phyloP scores from a whole-genome alignment of 768 basidiomycete species.

The Mycena rebaudengoi region DNA sequence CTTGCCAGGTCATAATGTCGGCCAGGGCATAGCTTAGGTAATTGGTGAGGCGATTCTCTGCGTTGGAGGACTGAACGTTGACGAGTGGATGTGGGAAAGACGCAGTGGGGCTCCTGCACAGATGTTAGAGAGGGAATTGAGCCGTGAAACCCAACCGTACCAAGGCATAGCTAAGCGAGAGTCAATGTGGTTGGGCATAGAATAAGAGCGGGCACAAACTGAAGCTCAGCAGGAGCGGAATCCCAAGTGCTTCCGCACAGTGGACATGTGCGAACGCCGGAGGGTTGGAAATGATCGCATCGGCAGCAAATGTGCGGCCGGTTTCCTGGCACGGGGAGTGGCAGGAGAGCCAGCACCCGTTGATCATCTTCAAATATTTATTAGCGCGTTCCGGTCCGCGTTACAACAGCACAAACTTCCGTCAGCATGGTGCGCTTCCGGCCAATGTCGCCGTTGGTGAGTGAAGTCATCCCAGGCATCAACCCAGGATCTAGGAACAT shows the following conservation, averaged over 20 bases:
- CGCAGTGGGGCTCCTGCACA: conserved; percentile 55
- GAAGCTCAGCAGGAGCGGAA: conserved; percentile 65
- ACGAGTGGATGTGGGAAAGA: conserved; percentile 72
- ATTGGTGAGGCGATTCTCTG: conserved; percentile 61
- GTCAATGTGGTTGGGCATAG: no score
- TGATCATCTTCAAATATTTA: conserved; percentile 54
- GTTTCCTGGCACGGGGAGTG: conserved; percentile 54
- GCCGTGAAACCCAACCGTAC: conserved; percentile 34
- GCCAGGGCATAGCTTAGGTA: conserved; percentile 67
- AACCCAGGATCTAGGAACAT: conserved; percentile 63
- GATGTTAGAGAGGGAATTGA: not conserved
- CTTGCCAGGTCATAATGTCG: conserved; percentile 68
- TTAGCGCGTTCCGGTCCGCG: not conserved
- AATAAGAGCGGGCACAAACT: conserved; percentile 44
- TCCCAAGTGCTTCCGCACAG: conserved; percentile 69
- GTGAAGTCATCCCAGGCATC: conserved; percentile 63
- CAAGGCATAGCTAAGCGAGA: conserved; percentile 69
- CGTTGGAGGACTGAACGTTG: conserved; percentile 63
- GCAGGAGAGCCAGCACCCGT: conserved; percentile 66
- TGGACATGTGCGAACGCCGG: conserved; percentile 73
- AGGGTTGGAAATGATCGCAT: conserved; percentile 75
- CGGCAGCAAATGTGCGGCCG: conserved; percentile 59
- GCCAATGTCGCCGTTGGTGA: conserved; percentile 68
- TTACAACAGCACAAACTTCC: conserved; percentile 41
- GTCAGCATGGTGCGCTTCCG: conserved; percentile 66